phyloP scores from a whole-genome alignment of 23 red algal species.

The Gracilaria gracilis region DNA sequence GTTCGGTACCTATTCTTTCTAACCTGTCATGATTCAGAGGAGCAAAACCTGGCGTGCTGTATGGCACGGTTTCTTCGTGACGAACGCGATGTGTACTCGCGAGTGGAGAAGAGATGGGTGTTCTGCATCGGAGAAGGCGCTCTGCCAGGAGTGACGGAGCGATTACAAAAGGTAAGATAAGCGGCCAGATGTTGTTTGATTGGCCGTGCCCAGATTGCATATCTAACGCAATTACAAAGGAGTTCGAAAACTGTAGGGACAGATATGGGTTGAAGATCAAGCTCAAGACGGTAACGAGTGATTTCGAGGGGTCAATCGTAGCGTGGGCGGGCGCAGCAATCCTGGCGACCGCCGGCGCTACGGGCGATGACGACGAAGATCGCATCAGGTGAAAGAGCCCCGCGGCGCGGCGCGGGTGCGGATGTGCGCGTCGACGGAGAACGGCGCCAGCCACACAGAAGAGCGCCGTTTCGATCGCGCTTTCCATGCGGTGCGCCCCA shows the following conservation, averaged over 20 bases:
- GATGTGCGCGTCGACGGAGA: not conserved
- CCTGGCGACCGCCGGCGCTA: not conserved
- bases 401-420: no score
- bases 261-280: not conserved
- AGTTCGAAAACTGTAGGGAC: constrained; percentile 1
- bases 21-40: not conserved
- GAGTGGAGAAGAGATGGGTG: not conserved
- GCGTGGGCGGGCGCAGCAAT: not conserved
- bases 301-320: not conserved
- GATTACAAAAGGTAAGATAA: not conserved
- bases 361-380: constrained; percentile 5
- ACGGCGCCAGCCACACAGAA: no score
- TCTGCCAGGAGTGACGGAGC: not conserved
- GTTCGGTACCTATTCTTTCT: no score
- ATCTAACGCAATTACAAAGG: not conserved
- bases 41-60: not conserved
- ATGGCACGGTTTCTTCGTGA: not conserved
- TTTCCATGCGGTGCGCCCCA: no score
- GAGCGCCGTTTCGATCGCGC: no score
- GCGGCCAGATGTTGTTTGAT: not conserved
- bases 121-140: constrained; percentile 12
- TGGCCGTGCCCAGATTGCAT: no score
- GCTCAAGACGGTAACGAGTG: not conserved
- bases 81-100: constrained; percentile 11
- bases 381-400: not conserved